These are phyloP conservation scores for Onygena corvina DNA, from an alignment of 2,329 filamentous ascomycete species.

Conservation along the genomic window DNA sequence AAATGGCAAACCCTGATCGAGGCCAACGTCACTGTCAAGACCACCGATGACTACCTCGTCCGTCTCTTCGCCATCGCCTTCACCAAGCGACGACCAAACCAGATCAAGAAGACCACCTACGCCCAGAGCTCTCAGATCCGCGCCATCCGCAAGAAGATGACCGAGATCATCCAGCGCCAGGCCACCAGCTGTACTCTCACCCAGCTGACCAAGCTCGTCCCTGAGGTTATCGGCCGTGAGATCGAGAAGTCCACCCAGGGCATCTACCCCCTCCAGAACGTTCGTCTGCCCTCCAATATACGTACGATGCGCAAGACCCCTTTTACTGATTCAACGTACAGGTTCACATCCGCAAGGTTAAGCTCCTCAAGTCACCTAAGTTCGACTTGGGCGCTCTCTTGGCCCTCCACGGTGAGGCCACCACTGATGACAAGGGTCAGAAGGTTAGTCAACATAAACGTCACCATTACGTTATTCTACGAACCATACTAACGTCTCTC, in stretches of 20 bases:
- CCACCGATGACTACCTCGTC: constrained; percentile 98
- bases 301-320: background rate
- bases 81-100: constrained; percentile 97
- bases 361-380: constrained; percentile 97
- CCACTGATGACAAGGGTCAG: constrained; percentile 89
- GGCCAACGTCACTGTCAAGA: constrained; percentile 99
- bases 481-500: constrained; percentile 1
- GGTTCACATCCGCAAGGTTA: constrained; percentile 99
- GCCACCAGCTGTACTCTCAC: constrained; percentile 86
- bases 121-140: constrained; percentile 94
- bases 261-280: constrained; percentile 99
- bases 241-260: constrained; percentile 99
- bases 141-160: constrained; percentile 99
- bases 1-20: constrained; percentile 99
- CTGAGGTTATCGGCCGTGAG: constrained; percentile 97
- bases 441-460: constrained; percentile 50
- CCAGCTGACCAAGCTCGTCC: constrained; percentile 97
- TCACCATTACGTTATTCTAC: constrained; percentile 6
- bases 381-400: constrained; percentile 96
- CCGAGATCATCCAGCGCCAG: constrained; percentile 95
- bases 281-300: constrained; percentile 37
- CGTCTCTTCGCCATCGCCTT: constrained; percentile 98
- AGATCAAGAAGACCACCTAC: constrained; percentile 99
- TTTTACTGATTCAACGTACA: constrained; percentile 30
- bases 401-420: constrained; percentile 93